Evolutionary conservation across 2,329 filamentous ascomycete genomes (phyloP).

Genomic region (Sclerotinia sclerotiorum): DNA sequence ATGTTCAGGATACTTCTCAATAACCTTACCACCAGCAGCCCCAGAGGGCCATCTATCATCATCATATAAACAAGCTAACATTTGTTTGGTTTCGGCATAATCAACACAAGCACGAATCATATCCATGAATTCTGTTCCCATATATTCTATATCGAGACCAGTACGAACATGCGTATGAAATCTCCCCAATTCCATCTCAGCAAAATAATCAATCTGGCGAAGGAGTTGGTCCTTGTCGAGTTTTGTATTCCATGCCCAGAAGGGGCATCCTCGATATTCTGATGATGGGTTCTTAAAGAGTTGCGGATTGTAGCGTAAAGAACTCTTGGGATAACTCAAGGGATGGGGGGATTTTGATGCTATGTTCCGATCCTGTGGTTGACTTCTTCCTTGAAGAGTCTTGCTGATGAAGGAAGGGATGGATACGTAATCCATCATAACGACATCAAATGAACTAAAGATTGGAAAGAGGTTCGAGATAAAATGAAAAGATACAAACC

Average conservation of each 20-base stretch:
- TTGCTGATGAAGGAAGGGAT: slow-evolving; percentile 8
- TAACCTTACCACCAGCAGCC: slow-evolving; percentile 38
- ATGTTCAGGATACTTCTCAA: slow-evolving; percentile 35
- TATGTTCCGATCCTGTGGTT: not conserved
- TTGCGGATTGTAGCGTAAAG: slow-evolving; percentile 32
- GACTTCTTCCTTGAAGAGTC: slow-evolving; percentile 7
- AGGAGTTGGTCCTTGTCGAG: slow-evolving; percentile 37
- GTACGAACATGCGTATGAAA: slow-evolving; percentile 41
- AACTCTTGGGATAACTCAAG: slow-evolving; percentile 38
- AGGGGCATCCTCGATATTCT: slow-evolving; percentile 40
- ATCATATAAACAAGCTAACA: slow-evolving; percentile 42
- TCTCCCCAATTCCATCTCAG: slow-evolving; percentile 41
- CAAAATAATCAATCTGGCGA: slow-evolving; percentile 39
- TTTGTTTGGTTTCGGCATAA: slow-evolving; percentile 38
- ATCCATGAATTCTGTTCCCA: slow-evolving; percentile 41
- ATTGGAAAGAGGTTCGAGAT: not conserved
- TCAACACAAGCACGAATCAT: slow-evolving; percentile 39
- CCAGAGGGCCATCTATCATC: slow-evolving; percentile 42
- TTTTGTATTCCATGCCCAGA: slow-evolving; percentile 41
- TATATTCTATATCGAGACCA: slow-evolving; percentile 41
- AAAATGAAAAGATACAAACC: not conserved
- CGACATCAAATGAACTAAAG: not conserved
- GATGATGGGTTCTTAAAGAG: slow-evolving; percentile 39
- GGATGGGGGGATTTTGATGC: slow-evolving; percentile 32
- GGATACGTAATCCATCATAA: slow-evolving; percentile 5